phyloP scores from a whole-genome alignment of 495 filamentous ascomycete genomes.

The Talaromyces stipitatus region DNA sequence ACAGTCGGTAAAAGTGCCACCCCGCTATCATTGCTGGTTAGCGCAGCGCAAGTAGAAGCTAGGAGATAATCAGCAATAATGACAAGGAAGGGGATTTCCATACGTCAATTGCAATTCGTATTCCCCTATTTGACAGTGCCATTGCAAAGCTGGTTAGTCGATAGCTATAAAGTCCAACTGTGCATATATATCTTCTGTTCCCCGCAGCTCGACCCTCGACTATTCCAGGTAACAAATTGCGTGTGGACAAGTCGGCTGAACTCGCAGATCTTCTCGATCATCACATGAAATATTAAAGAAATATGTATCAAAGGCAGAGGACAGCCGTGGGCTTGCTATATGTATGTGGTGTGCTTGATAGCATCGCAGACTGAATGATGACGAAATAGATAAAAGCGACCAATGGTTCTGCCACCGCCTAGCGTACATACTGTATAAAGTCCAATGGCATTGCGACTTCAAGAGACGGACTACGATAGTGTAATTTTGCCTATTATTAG shows the following conservation, averaged over 20 bases:
- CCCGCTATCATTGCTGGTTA: constrained; percentile 7
- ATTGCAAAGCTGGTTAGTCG: neutral
- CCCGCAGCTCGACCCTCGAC: neutral
- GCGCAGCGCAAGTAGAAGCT: neutral
- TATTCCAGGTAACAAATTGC: neutral
- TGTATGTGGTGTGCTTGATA: neutral
- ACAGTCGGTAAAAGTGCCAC: constrained; percentile 22
- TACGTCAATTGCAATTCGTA: constrained; percentile 10
- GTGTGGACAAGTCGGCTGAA: neutral
- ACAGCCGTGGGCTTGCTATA: neutral
- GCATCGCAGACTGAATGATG: neutral
- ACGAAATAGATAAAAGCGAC: neutral
- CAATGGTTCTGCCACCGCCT: neutral
- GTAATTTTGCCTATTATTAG: no score
- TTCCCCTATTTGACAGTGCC: neutral
- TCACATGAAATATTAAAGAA: neutral
- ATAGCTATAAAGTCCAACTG: neutral
- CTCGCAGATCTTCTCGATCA: neutral
- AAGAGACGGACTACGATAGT: neutral
- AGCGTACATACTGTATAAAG: neutral
- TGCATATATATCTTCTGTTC: neutral
- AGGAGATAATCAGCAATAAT: neutral
- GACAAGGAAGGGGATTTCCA: neutral
- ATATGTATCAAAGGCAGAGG: neutral
- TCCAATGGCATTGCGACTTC: neutral